Conservation (phyloP, 2,329 filamentous ascomycete genomes). For the Sarocladium brachiariae region DNA sequence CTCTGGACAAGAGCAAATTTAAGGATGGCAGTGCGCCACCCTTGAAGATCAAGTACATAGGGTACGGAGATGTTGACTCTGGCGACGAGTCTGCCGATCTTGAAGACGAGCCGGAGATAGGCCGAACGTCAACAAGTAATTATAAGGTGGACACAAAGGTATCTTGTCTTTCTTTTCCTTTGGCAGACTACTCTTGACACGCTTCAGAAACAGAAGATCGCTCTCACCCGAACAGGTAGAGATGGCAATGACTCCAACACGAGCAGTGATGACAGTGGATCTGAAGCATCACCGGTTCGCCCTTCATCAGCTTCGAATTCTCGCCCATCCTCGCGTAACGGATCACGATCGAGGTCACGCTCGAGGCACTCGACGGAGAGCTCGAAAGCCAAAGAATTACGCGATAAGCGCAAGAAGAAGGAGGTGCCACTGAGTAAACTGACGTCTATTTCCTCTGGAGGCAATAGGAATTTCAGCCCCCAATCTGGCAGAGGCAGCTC, state of each 20-base stretch:
- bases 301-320: neutral
- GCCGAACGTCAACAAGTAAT: constrained; percentile 29
- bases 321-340: constrained; percentile 14
- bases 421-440: constrained; percentile 59
- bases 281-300: neutral
- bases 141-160: constrained; percentile 22
- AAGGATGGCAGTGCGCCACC: constrained; percentile 27
- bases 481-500: neutral
- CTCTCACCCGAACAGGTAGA: constrained; percentile 12
- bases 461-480: constrained; percentile 2
- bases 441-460: constrained; percentile 51
- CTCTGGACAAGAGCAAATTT: constrained; percentile 18
- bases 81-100: constrained; percentile 27
- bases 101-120: constrained; percentile 26
- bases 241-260: constrained; percentile 11
- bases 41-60: constrained; percentile 53
- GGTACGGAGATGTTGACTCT: constrained; percentile 44
- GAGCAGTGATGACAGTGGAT: constrained; percentile 7
- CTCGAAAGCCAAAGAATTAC: constrained; percentile 38
- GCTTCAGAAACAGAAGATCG: constrained; percentile 9
- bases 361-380: constrained; percentile 21
- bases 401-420: constrained; percentile 56
- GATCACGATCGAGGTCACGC: constrained; percentile 27
- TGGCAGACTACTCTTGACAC: neutral
- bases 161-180: constrained; percentile 12